A percentile compares a stretch with the other conserved stretches of the same genome.
phyloP scores from a whole-genome alignment of 2,329 filamentous ascomycete genomes.

The Parasarocladium wereldwijsianum region DNA sequence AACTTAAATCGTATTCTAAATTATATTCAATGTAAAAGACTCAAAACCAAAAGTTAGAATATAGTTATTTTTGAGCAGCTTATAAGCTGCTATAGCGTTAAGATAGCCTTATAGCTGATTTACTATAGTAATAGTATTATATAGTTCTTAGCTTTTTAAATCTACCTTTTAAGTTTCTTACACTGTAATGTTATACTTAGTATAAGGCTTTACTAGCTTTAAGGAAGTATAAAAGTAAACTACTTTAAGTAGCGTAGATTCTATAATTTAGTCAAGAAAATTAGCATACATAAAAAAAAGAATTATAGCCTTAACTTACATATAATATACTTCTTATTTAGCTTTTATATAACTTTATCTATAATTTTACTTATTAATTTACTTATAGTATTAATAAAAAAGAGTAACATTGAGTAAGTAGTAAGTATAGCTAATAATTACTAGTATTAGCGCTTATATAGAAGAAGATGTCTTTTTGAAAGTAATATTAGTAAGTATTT shows the following conservation, averaged over 20 bases:
- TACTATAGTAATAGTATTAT: neutral
- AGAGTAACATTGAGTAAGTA: neutral
- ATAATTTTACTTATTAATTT: neutral
- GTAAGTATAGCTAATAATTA: slow-evolving; percentile 1
- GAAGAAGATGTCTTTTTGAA: neutral
- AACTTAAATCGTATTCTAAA: neutral
- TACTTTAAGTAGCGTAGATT: too few species aligned
- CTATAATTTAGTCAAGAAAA: too few species aligned
- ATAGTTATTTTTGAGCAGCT: neutral
- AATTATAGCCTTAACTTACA: neutral
- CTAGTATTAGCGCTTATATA: neutral
- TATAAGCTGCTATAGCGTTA: neutral
- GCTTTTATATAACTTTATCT: too few species aligned
- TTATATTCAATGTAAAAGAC: neutral
- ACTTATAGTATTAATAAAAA: neutral
- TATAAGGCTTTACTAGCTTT: neutral
- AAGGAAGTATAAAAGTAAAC: neutral
- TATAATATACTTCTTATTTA: slow-evolving; percentile 1
- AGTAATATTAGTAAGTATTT: neutral
- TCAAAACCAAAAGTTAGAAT: neutral
- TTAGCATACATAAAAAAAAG: too few species aligned
- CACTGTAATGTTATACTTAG: too few species aligned
- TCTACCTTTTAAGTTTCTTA: too few species aligned
- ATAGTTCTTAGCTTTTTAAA: too few species aligned
- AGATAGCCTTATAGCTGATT: neutral